Conservation (phyloP, 2,329 filamentous ascomycete species). For the Neopestalotiopsis sp. region DNA sequence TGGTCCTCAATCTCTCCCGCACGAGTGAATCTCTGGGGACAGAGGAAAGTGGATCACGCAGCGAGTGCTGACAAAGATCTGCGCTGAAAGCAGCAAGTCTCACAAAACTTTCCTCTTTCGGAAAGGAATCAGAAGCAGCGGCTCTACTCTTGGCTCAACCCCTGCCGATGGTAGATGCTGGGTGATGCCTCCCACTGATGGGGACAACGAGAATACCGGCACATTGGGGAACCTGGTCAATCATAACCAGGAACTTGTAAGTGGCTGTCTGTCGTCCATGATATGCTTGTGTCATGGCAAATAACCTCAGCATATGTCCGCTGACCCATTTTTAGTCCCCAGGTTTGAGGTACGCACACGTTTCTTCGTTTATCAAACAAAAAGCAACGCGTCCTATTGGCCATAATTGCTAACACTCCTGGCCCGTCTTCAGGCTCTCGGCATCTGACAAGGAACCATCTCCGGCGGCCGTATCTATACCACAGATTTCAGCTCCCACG, state of each 20-base stretch:
- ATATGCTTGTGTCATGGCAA: not conserved
- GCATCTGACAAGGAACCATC: conserved; percentile 1
- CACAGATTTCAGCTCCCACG: not conserved
- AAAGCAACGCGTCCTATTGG: not conserved
- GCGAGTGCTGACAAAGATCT: not conserved
- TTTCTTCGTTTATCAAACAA: not conserved
- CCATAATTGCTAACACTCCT: not conserved
- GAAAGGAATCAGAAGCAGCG: not conserved
- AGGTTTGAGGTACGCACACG: not conserved
- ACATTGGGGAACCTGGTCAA: not conserved
- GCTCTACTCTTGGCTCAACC: not conserved
- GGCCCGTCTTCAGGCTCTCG: not conserved
- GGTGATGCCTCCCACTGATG: not conserved
- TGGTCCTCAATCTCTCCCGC: not conserved
- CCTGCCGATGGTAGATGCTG: not conserved
- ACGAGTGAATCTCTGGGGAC: not conserved
- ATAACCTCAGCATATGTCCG: not conserved
- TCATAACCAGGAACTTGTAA: not conserved
- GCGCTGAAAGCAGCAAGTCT: not conserved
- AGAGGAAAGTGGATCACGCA: not conserved
- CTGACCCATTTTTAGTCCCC: not conserved
- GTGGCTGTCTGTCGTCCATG: not conserved
- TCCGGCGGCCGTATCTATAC: not conserved
- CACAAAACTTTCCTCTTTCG: not conserved
- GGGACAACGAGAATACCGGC: not conserved